A percentile compares a stretch with the other conserved stretches of the same genome.
Conservation (phyloP, 345 rosid genomes). For the Gossypium mustelinum region DNA sequence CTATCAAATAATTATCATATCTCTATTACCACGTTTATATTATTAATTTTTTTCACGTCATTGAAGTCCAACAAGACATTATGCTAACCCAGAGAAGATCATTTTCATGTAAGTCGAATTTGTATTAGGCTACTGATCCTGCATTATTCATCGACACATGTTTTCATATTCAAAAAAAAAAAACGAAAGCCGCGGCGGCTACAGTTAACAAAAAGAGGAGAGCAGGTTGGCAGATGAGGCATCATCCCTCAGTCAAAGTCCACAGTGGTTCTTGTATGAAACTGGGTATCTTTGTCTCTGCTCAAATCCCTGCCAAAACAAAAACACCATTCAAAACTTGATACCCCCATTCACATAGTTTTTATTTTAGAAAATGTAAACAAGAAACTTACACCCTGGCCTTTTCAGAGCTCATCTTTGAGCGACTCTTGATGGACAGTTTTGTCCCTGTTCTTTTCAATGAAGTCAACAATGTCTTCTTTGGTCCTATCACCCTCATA, state of each 20-base stretch:
- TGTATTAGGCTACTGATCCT: background rate
- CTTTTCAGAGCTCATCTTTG: constrained; percentile 64
- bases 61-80: too few relatives aligned
- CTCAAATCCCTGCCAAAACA: background rate
- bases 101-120: background rate
- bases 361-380: background rate
- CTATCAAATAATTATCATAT: too few relatives aligned
- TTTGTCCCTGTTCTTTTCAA: constrained; percentile 73
- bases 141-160: background rate
- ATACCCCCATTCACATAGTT: too few relatives aligned
- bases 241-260: background rate
- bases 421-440: constrained; percentile 28
- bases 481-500: constrained; percentile 84
- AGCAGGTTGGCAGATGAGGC: background rate
- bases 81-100: too few relatives aligned
- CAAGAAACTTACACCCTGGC: constrained; percentile 1
- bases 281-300: background rate
- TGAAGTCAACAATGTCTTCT: constrained; percentile 74
- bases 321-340: background rate
- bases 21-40: too few relatives aligned
- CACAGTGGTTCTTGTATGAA: background rate
- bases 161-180: background rate
- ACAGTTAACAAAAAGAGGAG: too few relatives aligned
- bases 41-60: too few relatives aligned
- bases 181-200: background rate